Conservation (phyloP, 2,329 filamentous ascomycete genomes). For the Curvularia hawaiiensis region DNA sequence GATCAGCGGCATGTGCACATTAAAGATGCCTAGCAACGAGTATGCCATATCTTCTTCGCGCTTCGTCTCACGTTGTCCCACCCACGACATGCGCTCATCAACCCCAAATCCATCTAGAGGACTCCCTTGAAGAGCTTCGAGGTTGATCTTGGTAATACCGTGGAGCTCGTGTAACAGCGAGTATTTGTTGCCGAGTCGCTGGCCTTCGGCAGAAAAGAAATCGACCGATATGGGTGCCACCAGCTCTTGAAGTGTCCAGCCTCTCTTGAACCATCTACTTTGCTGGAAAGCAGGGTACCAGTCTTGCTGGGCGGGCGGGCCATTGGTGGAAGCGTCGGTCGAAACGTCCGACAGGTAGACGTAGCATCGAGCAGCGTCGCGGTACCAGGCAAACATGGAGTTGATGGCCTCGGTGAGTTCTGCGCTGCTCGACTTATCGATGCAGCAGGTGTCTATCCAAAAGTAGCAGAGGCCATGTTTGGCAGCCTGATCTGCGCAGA, state of each 20-base stretch:
- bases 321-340: not conserved
- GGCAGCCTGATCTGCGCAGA: not conserved
- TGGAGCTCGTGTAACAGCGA: not conserved
- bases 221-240: not conserved
- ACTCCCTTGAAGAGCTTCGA: not conserved
- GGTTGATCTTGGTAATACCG: not conserved
- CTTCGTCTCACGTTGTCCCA: not conserved
- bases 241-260: not conserved
- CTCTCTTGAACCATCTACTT: not conserved
- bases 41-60: not conserved
- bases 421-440: not conserved
- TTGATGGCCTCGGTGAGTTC: not conserved
- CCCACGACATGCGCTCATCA: constrained; percentile 1
- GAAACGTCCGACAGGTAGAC: not conserved
- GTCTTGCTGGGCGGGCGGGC: not conserved
- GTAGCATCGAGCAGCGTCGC: not conserved
- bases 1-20: not conserved
- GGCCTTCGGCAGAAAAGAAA: not conserved
- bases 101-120: not conserved
- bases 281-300: not conserved
- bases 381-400: not conserved
- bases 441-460: not conserved
- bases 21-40: not conserved
- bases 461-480: not conserved
- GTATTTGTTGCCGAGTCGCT: not conserved